phyloP scores from a whole-genome alignment of 2,329 filamentous ascomycete genomes.

The Paecilomyces fulvus region DNA sequence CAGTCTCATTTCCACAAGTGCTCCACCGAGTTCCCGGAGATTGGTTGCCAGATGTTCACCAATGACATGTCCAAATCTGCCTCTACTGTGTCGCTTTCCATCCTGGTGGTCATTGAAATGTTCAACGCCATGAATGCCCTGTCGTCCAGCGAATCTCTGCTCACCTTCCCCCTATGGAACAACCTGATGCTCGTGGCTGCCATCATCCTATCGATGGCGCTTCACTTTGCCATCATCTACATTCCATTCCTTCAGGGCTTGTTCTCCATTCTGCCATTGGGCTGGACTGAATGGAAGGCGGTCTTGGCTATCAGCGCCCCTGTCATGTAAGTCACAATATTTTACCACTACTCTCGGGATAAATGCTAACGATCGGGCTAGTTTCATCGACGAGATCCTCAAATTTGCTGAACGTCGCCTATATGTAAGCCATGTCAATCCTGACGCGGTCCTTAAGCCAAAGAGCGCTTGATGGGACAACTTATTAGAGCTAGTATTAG shows the following conservation, averaged over 20 bases:
- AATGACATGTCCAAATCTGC: conserved; percentile 81
- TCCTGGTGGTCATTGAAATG: conserved; percentile 97
- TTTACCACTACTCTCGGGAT: background rate
- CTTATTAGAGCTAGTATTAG: background rate
- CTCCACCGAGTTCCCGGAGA: conserved; percentile 72
- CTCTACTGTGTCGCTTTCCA: conserved; percentile 84
- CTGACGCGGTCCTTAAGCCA: conserved; percentile 23
- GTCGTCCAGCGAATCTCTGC: conserved; percentile 85
- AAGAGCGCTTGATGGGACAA: conserved; percentile 22
- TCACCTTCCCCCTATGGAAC: conserved; percentile 92
- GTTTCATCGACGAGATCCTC: conserved; percentile 72
- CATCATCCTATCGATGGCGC: conserved; percentile 81
- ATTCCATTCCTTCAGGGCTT: conserved; percentile 77
- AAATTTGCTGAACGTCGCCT: conserved; percentile 67
- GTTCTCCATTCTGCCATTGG: conserved; percentile 84
- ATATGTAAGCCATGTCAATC: conserved; percentile 38
- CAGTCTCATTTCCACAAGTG: conserved; percentile 86
- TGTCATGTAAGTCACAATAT: conserved; percentile 65
- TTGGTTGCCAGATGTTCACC: conserved; percentile 86
- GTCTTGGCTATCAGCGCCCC: conserved; percentile 81
- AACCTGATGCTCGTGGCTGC: conserved; percentile 98
- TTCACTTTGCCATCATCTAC: conserved; percentile 93
- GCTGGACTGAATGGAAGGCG: conserved; percentile 83
- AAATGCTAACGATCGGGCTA: conserved; percentile 27
- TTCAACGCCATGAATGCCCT: conserved; percentile 98